phyloP scores from a whole-genome alignment of 2,329 filamentous ascomycete species.

The Diaporthe amygdali region DNA sequence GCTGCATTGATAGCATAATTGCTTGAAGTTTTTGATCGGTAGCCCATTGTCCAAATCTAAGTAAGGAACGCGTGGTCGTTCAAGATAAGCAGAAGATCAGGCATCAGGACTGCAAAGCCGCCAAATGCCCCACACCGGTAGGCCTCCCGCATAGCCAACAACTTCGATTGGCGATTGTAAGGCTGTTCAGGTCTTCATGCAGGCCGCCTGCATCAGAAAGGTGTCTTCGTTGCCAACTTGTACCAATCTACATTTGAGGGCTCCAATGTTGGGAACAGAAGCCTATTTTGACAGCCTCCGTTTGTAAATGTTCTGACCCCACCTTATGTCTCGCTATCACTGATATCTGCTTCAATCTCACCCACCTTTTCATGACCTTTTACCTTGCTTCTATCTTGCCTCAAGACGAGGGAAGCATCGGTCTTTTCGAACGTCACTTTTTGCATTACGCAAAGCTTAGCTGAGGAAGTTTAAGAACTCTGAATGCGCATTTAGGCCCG shows the following conservation, averaged over 20 bases:
- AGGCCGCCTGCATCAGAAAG: not conserved
- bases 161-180: not conserved
- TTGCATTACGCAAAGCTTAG: not conserved
- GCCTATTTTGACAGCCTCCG: no score
- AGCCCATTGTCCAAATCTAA: not conserved
- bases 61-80: not conserved
- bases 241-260: not conserved
- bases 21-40: no score
- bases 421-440: not conserved
- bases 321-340: not conserved
- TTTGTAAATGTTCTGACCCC: not conserved
- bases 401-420: no score
- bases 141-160: not conserved
- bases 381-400: no score
- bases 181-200: not conserved
- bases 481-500: not conserved
- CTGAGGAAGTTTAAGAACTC: not conserved
- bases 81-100: not conserved
- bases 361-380: not conserved
- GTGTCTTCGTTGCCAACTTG: not conserved
- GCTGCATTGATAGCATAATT: no score
- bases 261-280: not conserved
- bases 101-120: not conserved
- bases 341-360: not conserved
- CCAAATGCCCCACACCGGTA: not conserved